Evolutionary conservation across 139 green algal genomes (phyloP), one percentile per base, ranked within the genome.

Genomic region (Ostreobium quekettii): DNA sequence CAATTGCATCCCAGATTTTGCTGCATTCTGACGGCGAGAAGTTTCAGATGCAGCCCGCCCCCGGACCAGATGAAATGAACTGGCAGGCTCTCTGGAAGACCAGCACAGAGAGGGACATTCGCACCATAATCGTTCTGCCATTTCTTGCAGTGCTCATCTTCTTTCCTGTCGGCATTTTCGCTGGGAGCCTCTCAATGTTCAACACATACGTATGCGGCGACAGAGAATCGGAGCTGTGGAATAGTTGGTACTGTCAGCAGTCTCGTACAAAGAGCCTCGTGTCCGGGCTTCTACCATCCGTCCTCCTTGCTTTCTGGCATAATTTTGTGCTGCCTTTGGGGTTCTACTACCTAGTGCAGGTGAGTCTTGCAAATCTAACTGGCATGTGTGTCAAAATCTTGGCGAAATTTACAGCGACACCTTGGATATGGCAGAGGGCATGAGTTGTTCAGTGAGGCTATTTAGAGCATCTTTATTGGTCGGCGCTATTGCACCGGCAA

Each of bases 241-340:
- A 24, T 15, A 26, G 35, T 8, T 48, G 64, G 39, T 71, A 71
- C 33, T 62, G 64, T 65, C 24, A 71, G 24, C n/a, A 71, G 11
- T 33, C 37, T 7, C 37, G 4, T 37, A 19, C 47, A 19, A 8
- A 37, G 8, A 15, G 24, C 24, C 42, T 68, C 19, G 53, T 68
- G 22, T 57, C 86, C 8, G 86, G 78, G 29, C 83, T 87, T 68
- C 53, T 89, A 32, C 89, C 89, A 5, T 66, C 80, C 3, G 38
- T 95, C 37, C 68, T 96, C 48, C 80, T 96, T 7, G 83, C 74
- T 47, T 65, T 93, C 22, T 96, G 87, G 83, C 85, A 95, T 66
- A 83, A 80, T 58, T 74, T 93, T 46, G 69, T 95, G 38, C 75
- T 95, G 48, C 89, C 89, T 1, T 67, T 83, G 22, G n/a, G 69